Evolutionary conservation across 345 rosid genomes (phyloP), one percentile per base, ranked within the genome.

Genomic region (Physaria fendleri): DNA sequence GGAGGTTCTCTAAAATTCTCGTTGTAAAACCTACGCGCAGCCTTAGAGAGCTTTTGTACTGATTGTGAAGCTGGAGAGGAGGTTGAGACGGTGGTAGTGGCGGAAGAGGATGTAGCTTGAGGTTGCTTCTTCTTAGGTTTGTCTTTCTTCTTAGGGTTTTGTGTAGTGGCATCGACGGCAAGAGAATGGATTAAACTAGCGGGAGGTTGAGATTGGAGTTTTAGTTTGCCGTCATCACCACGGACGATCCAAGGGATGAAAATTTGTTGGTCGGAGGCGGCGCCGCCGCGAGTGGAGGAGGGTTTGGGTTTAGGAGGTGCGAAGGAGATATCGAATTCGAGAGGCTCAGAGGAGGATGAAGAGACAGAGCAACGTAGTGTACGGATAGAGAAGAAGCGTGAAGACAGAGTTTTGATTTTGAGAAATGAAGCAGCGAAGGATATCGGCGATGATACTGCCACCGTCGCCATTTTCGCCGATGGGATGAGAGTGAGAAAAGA

Each of bases 201-300:
- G 0, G 95, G 95, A 11, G 99, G 95, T 25, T 85, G 80, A 11
- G 81, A 56, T 58, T 81, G 97, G 53, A 92, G 79, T 71, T 76
- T 74, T 48, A 88, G 83, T 15, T 78, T 82, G 2, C 97, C 99
- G 56, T 88, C 94, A 47, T 84, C 97, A 12, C 94, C 90, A 30
- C 97, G 97, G 35, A 85, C 80, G 32, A 88, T 86, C 95, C 95
- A 93, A 25, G 99, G 99, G 65, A 92, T 81, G 82, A 76, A 71
- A 3, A 84, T 73, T 75, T 88, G 80, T 2, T 58, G 53, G 32
- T 45, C 9, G 25, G n/a, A 67, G 15, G 0, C n/a, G n/a, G n/a
- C 11, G 14, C 14, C 67, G 9, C 39, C 46, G 41, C 28, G 64
- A 39, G 32, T 34, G 41, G 71, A 49, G 40, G 68, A 45, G 5